These are phyloP conservation scores for Coemansia sp. DNA, from an alignment of 192 early-diverging fungal genomes.

Conservation along the genomic window DNA sequence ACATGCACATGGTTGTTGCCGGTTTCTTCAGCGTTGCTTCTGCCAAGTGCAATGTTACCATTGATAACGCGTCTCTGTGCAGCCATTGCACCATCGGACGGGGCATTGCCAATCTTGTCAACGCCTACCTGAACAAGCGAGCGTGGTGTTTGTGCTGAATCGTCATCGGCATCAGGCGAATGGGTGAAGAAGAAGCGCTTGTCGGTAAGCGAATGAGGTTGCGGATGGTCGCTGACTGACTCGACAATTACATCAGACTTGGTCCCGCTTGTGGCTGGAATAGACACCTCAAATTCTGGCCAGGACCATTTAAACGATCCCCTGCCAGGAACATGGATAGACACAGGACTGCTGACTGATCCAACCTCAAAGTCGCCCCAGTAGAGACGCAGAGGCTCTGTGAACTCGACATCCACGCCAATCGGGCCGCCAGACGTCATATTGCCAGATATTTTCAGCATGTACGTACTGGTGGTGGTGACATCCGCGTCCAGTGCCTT, in stretches of 20 bases:
- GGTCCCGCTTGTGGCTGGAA: constrained; percentile 3
- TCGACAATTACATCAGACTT: background rate
- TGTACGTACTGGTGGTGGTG: constrained; percentile 14
- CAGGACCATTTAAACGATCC: constrained; percentile 37
- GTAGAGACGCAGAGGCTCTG: constrained; percentile 38
- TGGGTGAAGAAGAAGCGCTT: constrained; percentile 12
- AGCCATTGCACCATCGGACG: constrained; percentile 4
- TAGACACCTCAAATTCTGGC: constrained; percentile 32
- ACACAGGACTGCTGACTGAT: constrained; percentile 14
- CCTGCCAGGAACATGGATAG: constrained; percentile 31
- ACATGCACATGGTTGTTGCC: background rate
- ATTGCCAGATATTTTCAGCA: constrained; percentile 35
- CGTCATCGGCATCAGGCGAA: background rate
- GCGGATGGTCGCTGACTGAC: background rate
- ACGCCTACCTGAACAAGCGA: constrained; percentile 6
- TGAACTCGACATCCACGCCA: constrained; percentile 45
- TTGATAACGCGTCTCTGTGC: constrained; percentile 20
- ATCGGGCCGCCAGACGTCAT: constrained; percentile 44
- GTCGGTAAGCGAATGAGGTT: background rate
- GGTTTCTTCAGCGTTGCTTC: constrained; percentile 10
- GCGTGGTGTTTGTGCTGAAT: background rate
- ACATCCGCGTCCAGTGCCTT: constrained; percentile 19
- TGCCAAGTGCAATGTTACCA: constrained; percentile 10
- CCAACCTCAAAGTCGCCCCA: constrained; percentile 44
- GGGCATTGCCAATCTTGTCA: background rate